Percentiles rank a stretch among this genome's conserved stretches.
Evolutionary conservation across 495 filamentous ascomycete genomes (phyloP).

Genomic region (Apiosordaria backusii): DNA sequence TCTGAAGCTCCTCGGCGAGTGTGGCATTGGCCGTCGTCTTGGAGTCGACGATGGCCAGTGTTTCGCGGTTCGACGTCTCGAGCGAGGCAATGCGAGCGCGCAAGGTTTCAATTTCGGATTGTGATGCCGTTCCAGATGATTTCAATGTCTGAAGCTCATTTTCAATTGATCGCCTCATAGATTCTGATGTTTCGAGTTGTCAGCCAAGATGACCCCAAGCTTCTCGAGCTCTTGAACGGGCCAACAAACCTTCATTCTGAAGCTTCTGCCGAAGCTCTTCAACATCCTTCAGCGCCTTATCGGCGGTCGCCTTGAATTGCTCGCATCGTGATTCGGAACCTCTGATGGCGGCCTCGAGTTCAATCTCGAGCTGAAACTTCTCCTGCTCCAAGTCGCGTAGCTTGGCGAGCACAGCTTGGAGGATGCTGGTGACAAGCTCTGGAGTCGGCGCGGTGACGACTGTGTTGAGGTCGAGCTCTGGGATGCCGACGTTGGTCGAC

Average conservation of each 20-base stretch:
- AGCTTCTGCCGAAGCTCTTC: conserved; percentile 74
- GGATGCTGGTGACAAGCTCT: conserved; percentile 67
- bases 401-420: conserved; percentile 65
- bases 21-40: conserved; percentile 84
- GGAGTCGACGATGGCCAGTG: conserved; percentile 78
- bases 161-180: conserved; percentile 54
- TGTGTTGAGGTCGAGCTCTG: conserved; percentile 61
- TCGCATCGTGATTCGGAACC: conserved; percentile 75
- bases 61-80: conserved; percentile 88
- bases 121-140: conserved; percentile 68
- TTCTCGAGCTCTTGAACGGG: neutral
- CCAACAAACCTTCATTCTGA: conserved; percentile 65
- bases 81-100: conserved; percentile 77
- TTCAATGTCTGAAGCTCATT: conserved; percentile 77
- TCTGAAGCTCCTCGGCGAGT: conserved; percentile 78
- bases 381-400: conserved; percentile 80
- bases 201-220: conserved; percentile 9
- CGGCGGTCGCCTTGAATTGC: conserved; percentile 70
- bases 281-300: conserved; percentile 77
- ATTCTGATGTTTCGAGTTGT: conserved; percentile 27
- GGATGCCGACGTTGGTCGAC: conserved; percentile 67
- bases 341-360: conserved; percentile 83
- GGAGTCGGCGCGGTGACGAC: conserved; percentile 69
- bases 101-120: conserved; percentile 71
- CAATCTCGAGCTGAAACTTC: conserved; percentile 83